Evolutionary conservation across 2,329 filamentous ascomycete genomes (phyloP), one percentile per base, ranked within the genome.

Genomic region (Fusarium verticillioides): DNA sequence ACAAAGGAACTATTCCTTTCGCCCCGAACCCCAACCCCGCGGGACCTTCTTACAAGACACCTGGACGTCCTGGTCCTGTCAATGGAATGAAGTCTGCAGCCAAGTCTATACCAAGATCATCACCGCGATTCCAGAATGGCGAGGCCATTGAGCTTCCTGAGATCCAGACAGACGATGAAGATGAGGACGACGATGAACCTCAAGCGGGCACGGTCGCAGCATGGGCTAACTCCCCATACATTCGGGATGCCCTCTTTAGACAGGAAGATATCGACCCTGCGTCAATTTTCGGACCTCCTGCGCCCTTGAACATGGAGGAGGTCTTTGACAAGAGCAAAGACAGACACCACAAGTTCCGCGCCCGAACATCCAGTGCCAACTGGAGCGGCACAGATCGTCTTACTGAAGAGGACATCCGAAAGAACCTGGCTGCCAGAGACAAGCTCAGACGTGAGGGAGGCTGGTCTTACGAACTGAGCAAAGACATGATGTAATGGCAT

Each of bases 61-160:
- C 93, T 3, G 90, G 87, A 15, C 88, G 91, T 23, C 86, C 88
- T 30, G 85, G 83, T 32, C 81, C 81, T 49, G 70, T 78, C 23
- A 75, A 72, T 19, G 81, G 79, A 43, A 82, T 82, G 50, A 91
- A 91, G 78, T 89, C 90, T 3, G 85, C 84, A 6, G 86, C 86
- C 66, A 93, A 93, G 77, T 87, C 88, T n/a, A 85, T 83, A 5
- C 83, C 88, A 23, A 88, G 90, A 73, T 92, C 93, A 36, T 97
- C 95, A 3, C 95, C 95, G 2, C 90, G 94, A 59, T 97, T 97
- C 83, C 93, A 92, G 69, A 96, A 94, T 76, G 94, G 95, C 69
- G 96, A 99, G 66, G 90, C 89, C 58, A 98, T 99, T 78, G 93
- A 96, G 75, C 89, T 99, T 7, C 96, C 96, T 0, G 96, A 99